Percentiles rank a stretch among this genome's conserved stretches.
phyloP scores from a whole-genome alignment of 306 rosid genomes.

The Acacia crassicarpa region DNA sequence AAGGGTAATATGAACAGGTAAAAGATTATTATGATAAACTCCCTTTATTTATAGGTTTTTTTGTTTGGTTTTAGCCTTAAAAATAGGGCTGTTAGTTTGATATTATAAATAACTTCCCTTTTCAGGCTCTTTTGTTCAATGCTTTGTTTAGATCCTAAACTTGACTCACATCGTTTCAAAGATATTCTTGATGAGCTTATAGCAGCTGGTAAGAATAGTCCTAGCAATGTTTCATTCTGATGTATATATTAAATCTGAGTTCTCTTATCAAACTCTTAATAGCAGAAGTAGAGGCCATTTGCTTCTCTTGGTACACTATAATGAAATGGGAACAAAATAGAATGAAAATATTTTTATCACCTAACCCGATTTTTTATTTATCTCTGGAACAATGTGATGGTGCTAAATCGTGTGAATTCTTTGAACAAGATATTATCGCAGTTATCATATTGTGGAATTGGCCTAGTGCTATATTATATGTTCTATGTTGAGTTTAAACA shows the following conservation, averaged over 20 bases:
- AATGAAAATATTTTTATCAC: not conserved
- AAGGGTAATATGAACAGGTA: constrained; percentile 90
- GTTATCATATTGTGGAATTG: not conserved
- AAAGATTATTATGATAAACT: constrained; percentile 2
- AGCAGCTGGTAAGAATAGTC: constrained; percentile 59
- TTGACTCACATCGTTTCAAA: constrained; percentile 82
- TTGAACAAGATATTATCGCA: not conserved
- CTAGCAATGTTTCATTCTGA: not conserved
- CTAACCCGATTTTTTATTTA: no score
- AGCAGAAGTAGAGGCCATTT: not conserved
- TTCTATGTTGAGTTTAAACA: not conserved
- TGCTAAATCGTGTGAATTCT: no score
- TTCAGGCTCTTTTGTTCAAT: constrained; percentile 90
- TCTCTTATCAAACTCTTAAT: not conserved
- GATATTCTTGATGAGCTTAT: constrained; percentile 77
- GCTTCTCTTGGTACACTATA: not conserved
- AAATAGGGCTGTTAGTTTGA: constrained; percentile 28
- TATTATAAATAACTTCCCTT: constrained; percentile 15
- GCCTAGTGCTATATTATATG: not conserved
- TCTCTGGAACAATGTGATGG: no score
- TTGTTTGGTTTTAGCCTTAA: not conserved
- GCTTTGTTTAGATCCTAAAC: constrained; percentile 90
- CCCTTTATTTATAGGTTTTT: constrained; percentile 9
- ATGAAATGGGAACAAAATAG: not conserved
- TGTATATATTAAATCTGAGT: not conserved